Percentiles rank a stretch among this genome's conserved stretches.
These are phyloP conservation scores for Trypanosomatidae sp. DNA, from an alignment of 208 protist genomes.

Conservation along the genomic window DNA sequence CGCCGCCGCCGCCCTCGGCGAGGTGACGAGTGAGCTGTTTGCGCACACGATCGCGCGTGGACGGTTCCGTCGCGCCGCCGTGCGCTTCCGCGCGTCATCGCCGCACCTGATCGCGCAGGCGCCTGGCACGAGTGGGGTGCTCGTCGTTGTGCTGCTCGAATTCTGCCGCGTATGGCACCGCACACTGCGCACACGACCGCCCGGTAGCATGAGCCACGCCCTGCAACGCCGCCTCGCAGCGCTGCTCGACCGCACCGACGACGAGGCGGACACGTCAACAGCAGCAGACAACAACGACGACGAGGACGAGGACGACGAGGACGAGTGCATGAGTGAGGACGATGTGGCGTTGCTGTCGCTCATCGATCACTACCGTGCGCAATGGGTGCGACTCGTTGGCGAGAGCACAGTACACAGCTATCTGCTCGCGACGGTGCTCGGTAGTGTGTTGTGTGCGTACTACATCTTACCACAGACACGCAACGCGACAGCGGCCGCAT, in stretches of 20 bases:
- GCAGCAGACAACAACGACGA: too few relatives aligned
- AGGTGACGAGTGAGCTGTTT: constrained; percentile 19
- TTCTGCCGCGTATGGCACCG: too few relatives aligned
- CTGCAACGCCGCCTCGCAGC: too few relatives aligned
- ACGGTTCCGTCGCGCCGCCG: constrained; percentile 40
- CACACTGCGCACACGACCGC: too few relatives aligned
- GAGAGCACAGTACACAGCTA: constrained; percentile 25
- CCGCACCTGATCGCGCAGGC: constrained; percentile 50
- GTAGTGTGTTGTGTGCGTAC: constrained; percentile 17
- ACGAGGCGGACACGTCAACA: too few relatives aligned
- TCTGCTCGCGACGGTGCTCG: constrained; percentile 31
- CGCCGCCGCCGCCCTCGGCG: too few relatives aligned
- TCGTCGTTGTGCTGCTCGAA: constrained; percentile 6
- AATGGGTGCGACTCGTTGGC: constrained; percentile 22
- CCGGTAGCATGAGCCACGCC: too few relatives aligned
- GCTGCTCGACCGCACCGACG: too few relatives aligned
- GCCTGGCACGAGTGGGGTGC: constrained; percentile 11
- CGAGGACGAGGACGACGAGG: too few relatives aligned
- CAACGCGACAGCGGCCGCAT: neutral
- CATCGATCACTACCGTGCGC: constrained; percentile 8
- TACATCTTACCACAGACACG: constrained; percentile 32
- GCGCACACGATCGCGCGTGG: constrained; percentile 36
- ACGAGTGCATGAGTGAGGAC: neutral
- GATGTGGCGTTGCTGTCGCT: constrained; percentile 8
- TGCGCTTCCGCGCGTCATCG: constrained; percentile 50